phyloP scores from a whole-genome alignment of 2,329 filamentous ascomycete species.

The Fonsecaea monophora region DNA sequence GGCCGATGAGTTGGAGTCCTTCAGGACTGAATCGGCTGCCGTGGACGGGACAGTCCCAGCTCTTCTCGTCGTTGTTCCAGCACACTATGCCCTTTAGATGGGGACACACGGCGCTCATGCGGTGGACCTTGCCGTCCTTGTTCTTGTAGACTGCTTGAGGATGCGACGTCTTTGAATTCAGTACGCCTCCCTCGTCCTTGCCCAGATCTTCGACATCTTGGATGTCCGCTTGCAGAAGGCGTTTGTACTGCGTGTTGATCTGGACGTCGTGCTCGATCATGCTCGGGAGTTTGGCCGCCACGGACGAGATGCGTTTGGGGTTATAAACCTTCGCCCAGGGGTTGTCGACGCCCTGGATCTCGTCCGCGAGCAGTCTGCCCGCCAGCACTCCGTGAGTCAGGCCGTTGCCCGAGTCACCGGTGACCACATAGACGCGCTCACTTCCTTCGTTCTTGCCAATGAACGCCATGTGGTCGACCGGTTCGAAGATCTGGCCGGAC shows the following conservation, averaged over 20 bases:
- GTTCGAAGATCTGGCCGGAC: slow-evolving; percentile 65
- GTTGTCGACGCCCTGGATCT: slow-evolving; percentile 57
- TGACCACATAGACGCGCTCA: slow-evolving; percentile 61
- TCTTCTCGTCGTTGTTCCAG: slow-evolving; percentile 63
- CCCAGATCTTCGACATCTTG: slow-evolving; percentile 63
- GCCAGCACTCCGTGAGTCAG: slow-evolving; percentile 64
- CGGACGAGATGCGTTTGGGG: slow-evolving; percentile 44
- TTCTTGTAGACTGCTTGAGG: slow-evolving; percentile 65
- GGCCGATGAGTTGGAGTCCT: slow-evolving; percentile 51
- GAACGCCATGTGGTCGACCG: slow-evolving; percentile 62
- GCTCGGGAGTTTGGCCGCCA: slow-evolving; percentile 54
- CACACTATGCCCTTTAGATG: slow-evolving; percentile 63
- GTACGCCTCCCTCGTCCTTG: slow-evolving; percentile 58
- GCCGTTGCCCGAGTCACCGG: slow-evolving; percentile 65
- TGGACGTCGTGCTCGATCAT: slow-evolving; percentile 61
- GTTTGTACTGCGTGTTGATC: slow-evolving; percentile 64
- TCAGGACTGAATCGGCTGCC: slow-evolving; percentile 53
- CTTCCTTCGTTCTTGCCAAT: slow-evolving; percentile 63
- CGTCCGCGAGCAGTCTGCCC: slow-evolving; percentile 60
- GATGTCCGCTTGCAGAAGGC: slow-evolving; percentile 61
- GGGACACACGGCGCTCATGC: slow-evolving; percentile 63
- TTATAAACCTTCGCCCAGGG: slow-evolving; percentile 11
- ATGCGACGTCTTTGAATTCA: slow-evolving; percentile 55
- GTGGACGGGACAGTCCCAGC: slow-evolving; percentile 62
- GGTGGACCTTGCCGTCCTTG: slow-evolving; percentile 58